A percentile compares a stretch with the other conserved stretches of the same genome.
phyloP scores from a whole-genome alignment of 2,329 filamentous ascomycete genomes.

The Penicillium crustosum region DNA sequence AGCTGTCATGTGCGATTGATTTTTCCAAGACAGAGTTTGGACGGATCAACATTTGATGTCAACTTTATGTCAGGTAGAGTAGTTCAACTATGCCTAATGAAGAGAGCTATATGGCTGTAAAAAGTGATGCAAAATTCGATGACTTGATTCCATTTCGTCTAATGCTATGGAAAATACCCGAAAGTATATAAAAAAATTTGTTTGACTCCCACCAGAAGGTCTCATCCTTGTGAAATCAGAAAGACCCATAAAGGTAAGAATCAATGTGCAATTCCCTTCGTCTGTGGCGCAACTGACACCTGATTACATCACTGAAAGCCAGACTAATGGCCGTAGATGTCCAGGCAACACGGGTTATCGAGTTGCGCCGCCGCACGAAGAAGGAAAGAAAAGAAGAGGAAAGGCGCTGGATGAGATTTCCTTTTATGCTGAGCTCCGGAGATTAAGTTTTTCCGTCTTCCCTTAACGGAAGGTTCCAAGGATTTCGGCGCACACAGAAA shows the following conservation, averaged over 20 bases:
- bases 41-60: not conserved
- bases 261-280: conserved; percentile 73
- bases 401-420: conserved; percentile 21
- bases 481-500: conserved; percentile 7
- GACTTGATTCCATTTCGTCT: not conserved
- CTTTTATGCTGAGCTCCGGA: conserved; percentile 14
- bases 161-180: not conserved
- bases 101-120: not conserved
- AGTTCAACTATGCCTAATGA: not conserved
- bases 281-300: conserved; percentile 83
- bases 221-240: conserved; percentile 44
- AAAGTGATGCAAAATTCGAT: not conserved
- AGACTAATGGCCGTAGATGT: conserved; percentile 48
- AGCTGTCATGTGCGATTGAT: not conserved
- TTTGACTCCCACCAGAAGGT: conserved; percentile 56
- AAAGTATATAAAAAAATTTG: conserved; percentile 38
- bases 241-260: conserved; percentile 54
- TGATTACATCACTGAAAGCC: conserved; percentile 51
- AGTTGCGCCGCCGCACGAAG: conserved; percentile 80
- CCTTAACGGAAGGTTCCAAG: not conserved
- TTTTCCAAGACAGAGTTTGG: not conserved
- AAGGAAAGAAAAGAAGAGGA: conserved; percentile 55
- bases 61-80: not conserved
- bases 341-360: conserved; percentile 78
- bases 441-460: conserved; percentile 12